phyloP scores from a whole-genome alignment of 2,329 filamentous ascomycete genomes.

The Epichloe hybrida region DNA sequence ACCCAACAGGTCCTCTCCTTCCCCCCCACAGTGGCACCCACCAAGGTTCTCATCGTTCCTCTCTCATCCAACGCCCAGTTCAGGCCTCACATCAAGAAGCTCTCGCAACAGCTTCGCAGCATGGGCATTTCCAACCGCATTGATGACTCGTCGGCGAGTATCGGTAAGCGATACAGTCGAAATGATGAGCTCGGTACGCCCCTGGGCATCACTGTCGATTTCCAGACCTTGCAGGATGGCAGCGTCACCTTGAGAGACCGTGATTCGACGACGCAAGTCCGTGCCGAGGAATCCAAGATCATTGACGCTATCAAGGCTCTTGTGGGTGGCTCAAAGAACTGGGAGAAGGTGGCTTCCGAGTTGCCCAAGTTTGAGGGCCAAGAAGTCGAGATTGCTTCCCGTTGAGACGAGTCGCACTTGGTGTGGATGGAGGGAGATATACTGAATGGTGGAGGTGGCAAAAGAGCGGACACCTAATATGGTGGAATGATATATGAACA shows the following conservation, averaged over 20 bases:
- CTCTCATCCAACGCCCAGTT: conserved; percentile 73
- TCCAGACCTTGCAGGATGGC: conserved; percentile 82
- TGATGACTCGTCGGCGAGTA: conserved; percentile 81
- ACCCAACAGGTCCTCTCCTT: conserved; percentile 36
- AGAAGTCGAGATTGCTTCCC: conserved; percentile 35
- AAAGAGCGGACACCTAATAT: too few relatives aligned
- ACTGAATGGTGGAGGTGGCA: neutral
- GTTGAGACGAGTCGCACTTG: conserved; percentile 12
- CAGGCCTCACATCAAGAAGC: conserved; percentile 56
- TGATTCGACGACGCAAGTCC: conserved; percentile 82
- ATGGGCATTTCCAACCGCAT: conserved; percentile 71
- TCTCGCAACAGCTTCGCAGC: conserved; percentile 64
- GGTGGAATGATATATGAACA: too few relatives aligned
- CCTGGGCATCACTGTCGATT: conserved; percentile 87
- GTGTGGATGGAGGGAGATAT: neutral
- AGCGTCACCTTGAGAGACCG: conserved; percentile 81
- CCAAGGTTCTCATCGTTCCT: conserved; percentile 85
- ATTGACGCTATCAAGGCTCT: conserved; percentile 55
- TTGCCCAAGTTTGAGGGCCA: conserved; percentile 78
- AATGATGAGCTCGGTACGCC: conserved; percentile 95
- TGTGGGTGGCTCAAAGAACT: conserved; percentile 36
- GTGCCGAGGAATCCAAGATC: conserved; percentile 69
- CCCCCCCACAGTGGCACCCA: conserved; percentile 63
- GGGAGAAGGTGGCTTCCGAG: conserved; percentile 58
- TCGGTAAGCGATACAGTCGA: conserved; percentile 86